These are phyloP conservation scores for Colletotrichum incanum DNA, from an alignment of 2,329 filamentous ascomycete species.

Conservation along the genomic window DNA sequence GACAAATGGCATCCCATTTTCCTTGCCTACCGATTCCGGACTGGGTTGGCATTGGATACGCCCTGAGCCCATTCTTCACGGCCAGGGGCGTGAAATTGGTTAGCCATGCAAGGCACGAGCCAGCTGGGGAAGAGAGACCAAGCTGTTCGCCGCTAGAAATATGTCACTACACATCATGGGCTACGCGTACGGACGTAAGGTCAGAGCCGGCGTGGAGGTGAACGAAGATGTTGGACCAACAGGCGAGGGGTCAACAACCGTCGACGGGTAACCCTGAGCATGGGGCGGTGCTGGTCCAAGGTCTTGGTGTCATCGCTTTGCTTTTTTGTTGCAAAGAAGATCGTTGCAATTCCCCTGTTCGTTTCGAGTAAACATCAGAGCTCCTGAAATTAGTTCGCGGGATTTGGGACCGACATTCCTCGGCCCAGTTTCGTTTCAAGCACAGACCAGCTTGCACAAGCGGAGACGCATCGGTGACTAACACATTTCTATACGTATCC, in stretches of 20 bases:
- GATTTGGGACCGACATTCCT: constrained; percentile 11
- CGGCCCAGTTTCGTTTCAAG: constrained; percentile 25
- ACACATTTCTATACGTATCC: too few relatives aligned
- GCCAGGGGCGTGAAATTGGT: background rate
- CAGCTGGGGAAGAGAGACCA: background rate
- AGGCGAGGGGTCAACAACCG: background rate
- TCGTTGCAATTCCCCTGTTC: constrained; percentile 8
- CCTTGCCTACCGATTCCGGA: background rate
- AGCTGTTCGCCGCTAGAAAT: constrained; percentile 10
- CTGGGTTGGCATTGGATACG: constrained; percentile 1
- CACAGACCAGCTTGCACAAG: background rate
- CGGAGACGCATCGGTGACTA: background rate
- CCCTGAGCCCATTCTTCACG: background rate
- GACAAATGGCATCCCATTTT: background rate
- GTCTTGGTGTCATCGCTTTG: background rate
- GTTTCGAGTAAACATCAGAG: constrained; percentile 19
- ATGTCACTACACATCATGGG: constrained; percentile 9
- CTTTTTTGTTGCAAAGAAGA: background rate
- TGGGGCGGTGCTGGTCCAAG: background rate
- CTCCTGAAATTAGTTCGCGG: constrained; percentile 1
- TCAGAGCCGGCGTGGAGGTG: background rate
- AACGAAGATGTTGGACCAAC: background rate
- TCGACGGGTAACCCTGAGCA: background rate
- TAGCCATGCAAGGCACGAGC: constrained; percentile 13
- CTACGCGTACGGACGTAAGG: constrained; percentile 4